Conservation (phyloP, 1,284 basidiomycete genomes). For the Neotropicomus parvogracilis region DNA sequence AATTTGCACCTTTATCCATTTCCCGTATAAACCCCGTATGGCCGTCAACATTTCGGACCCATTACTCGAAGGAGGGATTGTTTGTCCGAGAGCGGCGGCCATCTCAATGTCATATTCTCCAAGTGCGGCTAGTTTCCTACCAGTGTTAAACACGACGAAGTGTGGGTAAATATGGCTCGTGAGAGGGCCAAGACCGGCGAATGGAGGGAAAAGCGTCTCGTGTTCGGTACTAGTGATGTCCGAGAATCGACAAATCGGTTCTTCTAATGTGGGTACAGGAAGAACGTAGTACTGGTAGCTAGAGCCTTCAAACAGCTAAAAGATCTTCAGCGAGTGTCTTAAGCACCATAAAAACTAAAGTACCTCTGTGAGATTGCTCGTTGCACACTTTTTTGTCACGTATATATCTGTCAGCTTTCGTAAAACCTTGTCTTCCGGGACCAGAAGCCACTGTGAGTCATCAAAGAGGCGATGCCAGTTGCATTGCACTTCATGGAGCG, state of each 20-base stretch:
- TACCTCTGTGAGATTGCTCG: not conserved
- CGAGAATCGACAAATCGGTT: not conserved
- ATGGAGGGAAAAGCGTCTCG: not conserved
- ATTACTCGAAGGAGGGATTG: too few species aligned
- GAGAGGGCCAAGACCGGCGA: not conserved
- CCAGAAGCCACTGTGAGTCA: not conserved
- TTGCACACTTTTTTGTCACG: not conserved
- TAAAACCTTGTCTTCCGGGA: not conserved
- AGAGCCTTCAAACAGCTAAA: not conserved
- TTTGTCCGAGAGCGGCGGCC: too few species aligned
- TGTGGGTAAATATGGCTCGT: not conserved
- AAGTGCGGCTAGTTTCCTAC: not conserved
- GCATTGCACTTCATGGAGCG: not conserved
- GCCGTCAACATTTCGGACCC: too few species aligned
- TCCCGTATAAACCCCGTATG: too few species aligned
- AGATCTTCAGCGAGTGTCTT: not conserved
- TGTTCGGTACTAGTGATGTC: not conserved
- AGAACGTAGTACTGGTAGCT: not conserved
- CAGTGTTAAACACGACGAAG: slow-evolving; percentile 5
- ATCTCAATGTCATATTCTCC: too few species aligned
- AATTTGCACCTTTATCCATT: too few species aligned
- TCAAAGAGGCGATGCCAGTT: slow-evolving; percentile 4
- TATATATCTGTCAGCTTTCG: not conserved
- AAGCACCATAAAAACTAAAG: not conserved
- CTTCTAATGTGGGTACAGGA: not conserved